phyloP scores from a whole-genome alignment of 495 filamentous ascomycete species.

The Penicillium verhagenii region DNA sequence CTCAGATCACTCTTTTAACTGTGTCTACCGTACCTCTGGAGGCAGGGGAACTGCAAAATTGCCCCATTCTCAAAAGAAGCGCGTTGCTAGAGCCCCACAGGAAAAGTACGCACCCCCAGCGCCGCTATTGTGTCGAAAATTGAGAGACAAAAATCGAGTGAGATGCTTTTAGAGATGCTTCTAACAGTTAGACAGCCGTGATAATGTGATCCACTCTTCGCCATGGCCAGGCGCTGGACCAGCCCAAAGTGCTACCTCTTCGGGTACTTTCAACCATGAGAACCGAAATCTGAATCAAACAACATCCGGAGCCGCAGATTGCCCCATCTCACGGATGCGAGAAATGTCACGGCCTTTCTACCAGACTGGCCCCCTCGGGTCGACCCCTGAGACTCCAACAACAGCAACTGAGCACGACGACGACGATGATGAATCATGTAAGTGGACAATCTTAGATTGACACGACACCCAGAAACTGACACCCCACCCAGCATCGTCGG shows the following conservation, averaged over 20 bases:
- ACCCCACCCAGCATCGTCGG: conserved; percentile 2
- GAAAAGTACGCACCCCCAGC: conserved; percentile 3
- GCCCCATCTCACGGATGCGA: neutral
- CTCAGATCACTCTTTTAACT: conserved; percentile 26
- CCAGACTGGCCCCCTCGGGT: neutral
- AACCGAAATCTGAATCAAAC: neutral
- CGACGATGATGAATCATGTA: neutral
- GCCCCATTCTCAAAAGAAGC: neutral
- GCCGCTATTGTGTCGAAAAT: neutral
- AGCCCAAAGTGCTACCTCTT: neutral
- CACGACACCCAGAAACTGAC: neutral
- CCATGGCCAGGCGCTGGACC: neutral
- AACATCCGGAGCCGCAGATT: neutral
- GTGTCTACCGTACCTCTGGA: conserved; percentile 15
- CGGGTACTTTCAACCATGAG: neutral
- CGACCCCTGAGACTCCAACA: neutral
- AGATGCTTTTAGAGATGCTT: neutral
- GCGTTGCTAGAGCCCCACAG: conserved; percentile 8
- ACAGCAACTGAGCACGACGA: neutral
- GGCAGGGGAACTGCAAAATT: neutral
- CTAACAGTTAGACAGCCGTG: neutral
- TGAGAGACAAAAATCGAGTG: too few species aligned
- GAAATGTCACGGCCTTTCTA: neutral
- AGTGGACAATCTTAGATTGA: neutral
- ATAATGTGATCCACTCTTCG: neutral